A percentile compares a stretch with the other conserved stretches of the same genome.
Evolutionary conservation across 2,329 filamentous ascomycete genomes (phyloP).

Genomic region (Alternaria hordeiaustralica): DNA sequence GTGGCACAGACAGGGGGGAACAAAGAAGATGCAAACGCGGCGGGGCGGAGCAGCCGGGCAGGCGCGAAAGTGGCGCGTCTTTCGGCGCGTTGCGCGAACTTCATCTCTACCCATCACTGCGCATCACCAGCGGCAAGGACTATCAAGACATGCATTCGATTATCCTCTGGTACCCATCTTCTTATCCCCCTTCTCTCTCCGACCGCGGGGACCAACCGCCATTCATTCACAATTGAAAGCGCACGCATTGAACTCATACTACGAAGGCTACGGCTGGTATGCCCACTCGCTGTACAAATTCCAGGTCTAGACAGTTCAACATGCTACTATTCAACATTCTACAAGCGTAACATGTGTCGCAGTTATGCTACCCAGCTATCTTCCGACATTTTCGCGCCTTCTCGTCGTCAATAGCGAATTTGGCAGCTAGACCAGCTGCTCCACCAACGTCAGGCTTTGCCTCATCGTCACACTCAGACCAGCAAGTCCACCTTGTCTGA

Average conservation of each 20-base stretch:
- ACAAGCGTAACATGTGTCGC: rapidly evolving
- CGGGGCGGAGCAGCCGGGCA: background rate
- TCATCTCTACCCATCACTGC: background rate
- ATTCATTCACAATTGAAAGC: too few relatives aligned
- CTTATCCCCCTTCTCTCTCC: too few relatives aligned
- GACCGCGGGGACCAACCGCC: too few relatives aligned
- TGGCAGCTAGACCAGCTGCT: background rate
- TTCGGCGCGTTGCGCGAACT: background rate
- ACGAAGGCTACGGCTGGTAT: too few relatives aligned
- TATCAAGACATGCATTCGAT: too few relatives aligned
- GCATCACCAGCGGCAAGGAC: too few relatives aligned
- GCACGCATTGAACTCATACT: too few relatives aligned
- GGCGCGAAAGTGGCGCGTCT: background rate
- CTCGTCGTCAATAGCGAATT: background rate
- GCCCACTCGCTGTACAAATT: background rate
- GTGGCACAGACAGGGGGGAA: background rate
- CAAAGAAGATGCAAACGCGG: background rate
- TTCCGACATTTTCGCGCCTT: background rate
- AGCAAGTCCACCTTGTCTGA: background rate
- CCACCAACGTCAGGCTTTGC: background rate
- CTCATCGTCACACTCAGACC: background rate
- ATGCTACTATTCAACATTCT: background rate
- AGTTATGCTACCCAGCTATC: background rate
- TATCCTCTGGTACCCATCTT: too few relatives aligned
- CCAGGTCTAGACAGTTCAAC: background rate